phyloP scores from a whole-genome alignment of 495 filamentous ascomycete genomes.

The Podospora comata region DNA sequence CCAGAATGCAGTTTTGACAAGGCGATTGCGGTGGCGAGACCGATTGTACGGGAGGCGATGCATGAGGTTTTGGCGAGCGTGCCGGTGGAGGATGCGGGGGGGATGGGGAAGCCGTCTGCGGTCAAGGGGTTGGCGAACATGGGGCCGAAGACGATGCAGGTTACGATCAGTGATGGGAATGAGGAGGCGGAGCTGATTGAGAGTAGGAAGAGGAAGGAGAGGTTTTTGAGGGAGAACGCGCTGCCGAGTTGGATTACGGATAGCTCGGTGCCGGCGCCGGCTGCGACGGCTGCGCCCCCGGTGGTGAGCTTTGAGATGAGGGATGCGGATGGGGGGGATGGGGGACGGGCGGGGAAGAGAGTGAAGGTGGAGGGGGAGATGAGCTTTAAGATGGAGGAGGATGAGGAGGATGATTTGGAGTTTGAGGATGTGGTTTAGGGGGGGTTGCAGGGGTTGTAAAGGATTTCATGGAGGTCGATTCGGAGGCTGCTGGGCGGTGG shows the following conservation, averaged over 20 bases:
- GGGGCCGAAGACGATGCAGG: conserved; percentile 67
- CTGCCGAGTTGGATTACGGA: conserved; percentile 87
- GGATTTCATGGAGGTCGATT: too few relatives aligned
- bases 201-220: conserved; percentile 68
- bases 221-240: conserved; percentile 75
- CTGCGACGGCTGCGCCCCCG: conserved; percentile 15
- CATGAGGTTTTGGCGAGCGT: conserved; percentile 58
- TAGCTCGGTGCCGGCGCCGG: conserved; percentile 62
- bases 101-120: conserved; percentile 54
- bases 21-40: conserved; percentile 59
- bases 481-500: too few relatives aligned
- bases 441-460: too few relatives aligned
- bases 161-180: conserved; percentile 69
- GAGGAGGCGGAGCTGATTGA: conserved; percentile 74
- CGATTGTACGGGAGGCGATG: conserved; percentile 57
- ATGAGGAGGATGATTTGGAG: conserved; percentile 58
- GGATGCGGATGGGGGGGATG: conserved; percentile 32
- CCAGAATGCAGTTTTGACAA: conserved; percentile 85
- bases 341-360: conserved; percentile 45
- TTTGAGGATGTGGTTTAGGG: conserved; percentile 61
- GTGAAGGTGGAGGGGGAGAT: conserved; percentile 46
- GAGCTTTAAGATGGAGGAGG: conserved; percentile 52
- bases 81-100: conserved; percentile 50
- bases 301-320: conserved; percentile 12
- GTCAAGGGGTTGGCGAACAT: conserved; percentile 67